phyloP scores from a whole-genome alignment of 768 basidiomycete genomes.

The Trametes elegans region DNA sequence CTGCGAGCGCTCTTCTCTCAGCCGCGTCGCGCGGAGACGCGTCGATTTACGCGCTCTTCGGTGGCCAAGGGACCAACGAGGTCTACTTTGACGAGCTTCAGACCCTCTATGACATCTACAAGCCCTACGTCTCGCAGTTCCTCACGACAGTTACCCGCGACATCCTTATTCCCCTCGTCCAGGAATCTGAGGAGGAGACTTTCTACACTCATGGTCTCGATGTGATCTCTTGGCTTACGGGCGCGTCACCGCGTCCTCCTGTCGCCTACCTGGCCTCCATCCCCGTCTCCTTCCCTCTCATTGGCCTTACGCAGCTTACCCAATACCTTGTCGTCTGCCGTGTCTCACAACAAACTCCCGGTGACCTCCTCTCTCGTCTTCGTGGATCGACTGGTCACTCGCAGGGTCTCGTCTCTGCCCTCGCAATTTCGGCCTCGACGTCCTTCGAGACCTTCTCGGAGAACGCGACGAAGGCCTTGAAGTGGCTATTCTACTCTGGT shows the following conservation, averaged over 20 bases:
- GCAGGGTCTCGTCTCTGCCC: slow-evolving; percentile 95
- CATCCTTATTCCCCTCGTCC: slow-evolving; percentile 70
- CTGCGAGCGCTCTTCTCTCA: slow-evolving; percentile 66
- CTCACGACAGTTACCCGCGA: slow-evolving; percentile 59
- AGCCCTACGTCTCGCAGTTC: slow-evolving; percentile 77
- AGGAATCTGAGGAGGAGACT: slow-evolving; percentile 53
- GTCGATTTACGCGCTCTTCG: slow-evolving; percentile 89
- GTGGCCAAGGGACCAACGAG: slow-evolving; percentile 97
- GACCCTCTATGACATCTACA: slow-evolving; percentile 87
- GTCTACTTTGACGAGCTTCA: slow-evolving; percentile 98
- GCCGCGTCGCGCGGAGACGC: slow-evolving; percentile 62
- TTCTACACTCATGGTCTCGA: slow-evolving; percentile 84
- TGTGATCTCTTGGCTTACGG: slow-evolving; percentile 80
- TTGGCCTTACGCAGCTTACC: slow-evolving; percentile 92
- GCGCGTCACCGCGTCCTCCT: slow-evolving; percentile 67
- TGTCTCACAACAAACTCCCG: slow-evolving; percentile 72
- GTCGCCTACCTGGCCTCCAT: slow-evolving; percentile 87
- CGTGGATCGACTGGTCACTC: slow-evolving; percentile 95
- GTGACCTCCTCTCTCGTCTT: slow-evolving; percentile 72
- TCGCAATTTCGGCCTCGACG: slow-evolving; percentile 78
- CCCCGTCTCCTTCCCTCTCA: slow-evolving; percentile 92
- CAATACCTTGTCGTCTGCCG: slow-evolving; percentile 87
- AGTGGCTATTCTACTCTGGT: slow-evolving; percentile 92
- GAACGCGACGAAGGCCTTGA: slow-evolving; percentile 82
- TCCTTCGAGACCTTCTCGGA: slow-evolving; percentile 70